A percentile compares a stretch with the other conserved stretches of the same genome.
phyloP scores from a whole-genome alignment of 1,284 basidiomycete species.

The Cystobasidiaceae sp. region DNA sequence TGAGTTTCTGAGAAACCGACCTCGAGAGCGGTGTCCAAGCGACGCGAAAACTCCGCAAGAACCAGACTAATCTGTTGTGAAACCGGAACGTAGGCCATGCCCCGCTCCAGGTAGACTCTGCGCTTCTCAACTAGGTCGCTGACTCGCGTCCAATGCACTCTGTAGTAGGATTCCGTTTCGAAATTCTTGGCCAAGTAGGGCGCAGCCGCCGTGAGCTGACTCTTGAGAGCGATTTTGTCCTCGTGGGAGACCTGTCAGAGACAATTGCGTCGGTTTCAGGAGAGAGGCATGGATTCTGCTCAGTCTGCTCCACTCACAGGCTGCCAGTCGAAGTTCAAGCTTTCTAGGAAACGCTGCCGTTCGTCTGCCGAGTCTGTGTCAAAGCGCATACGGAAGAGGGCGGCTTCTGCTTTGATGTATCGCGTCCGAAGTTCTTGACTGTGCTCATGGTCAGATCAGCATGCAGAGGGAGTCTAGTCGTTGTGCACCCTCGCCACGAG shows the following conservation, averaged over 20 bases:
- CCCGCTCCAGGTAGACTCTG: conserved; percentile 70
- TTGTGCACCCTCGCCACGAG: conserved; percentile 1
- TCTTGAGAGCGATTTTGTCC: conserved; percentile 57
- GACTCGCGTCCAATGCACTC: conserved; percentile 83
- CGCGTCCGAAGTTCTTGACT: conserved; percentile 86
- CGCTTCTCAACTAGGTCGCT: conserved; percentile 84
- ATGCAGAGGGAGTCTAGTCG: neutral
- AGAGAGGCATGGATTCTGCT: neutral
- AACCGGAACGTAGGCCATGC: conserved; percentile 84
- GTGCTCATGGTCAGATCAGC: neutral
- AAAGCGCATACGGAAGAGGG: conserved; percentile 78
- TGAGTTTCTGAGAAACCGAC: conserved; percentile 49
- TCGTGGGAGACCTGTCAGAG: conserved; percentile 54
- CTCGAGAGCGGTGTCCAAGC: conserved; percentile 73
- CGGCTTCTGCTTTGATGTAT: conserved; percentile 83
- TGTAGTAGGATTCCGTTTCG: conserved; percentile 60
- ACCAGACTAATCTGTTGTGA: conserved; percentile 80
- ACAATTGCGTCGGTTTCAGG: neutral
- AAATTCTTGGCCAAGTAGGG: conserved; percentile 44
- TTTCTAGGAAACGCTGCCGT: conserved; percentile 63
- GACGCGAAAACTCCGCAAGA: conserved; percentile 75
- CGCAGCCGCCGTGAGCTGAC: conserved; percentile 56
- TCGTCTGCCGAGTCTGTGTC: conserved; percentile 64
- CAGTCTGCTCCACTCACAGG: conserved; percentile 51
- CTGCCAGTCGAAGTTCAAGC: conserved; percentile 74